Evolutionary conservation across 2,329 filamentous ascomycete species (phyloP).

Genomic region (Alternaria angustiovoidea): DNA sequence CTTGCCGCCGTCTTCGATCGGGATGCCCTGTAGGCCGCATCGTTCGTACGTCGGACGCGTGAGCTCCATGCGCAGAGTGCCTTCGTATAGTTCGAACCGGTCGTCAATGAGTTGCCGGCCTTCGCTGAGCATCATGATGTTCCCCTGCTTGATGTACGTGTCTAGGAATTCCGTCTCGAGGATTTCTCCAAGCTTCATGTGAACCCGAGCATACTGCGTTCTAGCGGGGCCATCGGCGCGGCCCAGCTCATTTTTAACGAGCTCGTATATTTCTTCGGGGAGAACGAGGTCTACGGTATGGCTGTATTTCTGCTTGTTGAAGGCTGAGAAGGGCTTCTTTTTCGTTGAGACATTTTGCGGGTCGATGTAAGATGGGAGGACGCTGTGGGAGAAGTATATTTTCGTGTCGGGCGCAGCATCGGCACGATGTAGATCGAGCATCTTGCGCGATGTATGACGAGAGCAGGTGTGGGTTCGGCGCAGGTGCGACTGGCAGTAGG

Average conservation of each 20-base stretch:
- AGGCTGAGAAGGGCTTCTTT: constrained; percentile 77
- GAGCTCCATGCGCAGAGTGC: constrained; percentile 76
- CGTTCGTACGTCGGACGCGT: constrained; percentile 84
- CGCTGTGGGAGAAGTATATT: constrained; percentile 76
- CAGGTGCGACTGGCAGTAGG: not conserved
- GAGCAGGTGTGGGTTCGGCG: not conserved
- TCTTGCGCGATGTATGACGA: constrained; percentile 8
- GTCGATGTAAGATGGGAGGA: constrained; percentile 73
- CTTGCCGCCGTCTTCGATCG: constrained; percentile 64
- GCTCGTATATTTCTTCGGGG: constrained; percentile 67
- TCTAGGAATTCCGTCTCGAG: constrained; percentile 80
- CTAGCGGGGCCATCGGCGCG: constrained; percentile 41
- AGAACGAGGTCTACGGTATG: constrained; percentile 79
- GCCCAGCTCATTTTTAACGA: constrained; percentile 63
- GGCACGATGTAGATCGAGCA: constrained; percentile 47
- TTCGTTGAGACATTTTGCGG: constrained; percentile 64
- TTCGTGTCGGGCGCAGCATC: constrained; percentile 60
- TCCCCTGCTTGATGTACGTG: constrained; percentile 83
- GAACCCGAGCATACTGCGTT: constrained; percentile 70
- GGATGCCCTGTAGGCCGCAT: constrained; percentile 78
- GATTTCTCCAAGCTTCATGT: constrained; percentile 75
- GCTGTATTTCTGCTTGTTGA: constrained; percentile 71
- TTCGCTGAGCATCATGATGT: constrained; percentile 84
- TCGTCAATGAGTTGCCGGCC: constrained; percentile 75
- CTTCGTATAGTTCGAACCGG: constrained; percentile 74